phyloP scores from a whole-genome alignment of 192 early-diverging fungal genomes.

The Rhizophlyctis rosea region DNA sequence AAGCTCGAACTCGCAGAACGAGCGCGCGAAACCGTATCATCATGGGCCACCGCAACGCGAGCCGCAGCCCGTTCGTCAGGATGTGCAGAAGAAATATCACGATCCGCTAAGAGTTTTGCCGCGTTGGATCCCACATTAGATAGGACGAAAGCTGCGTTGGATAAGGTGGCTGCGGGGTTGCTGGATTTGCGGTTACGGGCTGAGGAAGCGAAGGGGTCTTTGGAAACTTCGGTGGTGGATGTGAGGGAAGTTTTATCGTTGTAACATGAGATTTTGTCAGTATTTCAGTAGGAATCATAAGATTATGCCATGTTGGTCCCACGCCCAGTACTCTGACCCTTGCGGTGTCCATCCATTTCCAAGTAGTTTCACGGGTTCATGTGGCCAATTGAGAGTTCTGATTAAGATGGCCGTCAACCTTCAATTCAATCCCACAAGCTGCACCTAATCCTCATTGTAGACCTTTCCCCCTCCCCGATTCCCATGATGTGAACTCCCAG shows the following conservation, averaged over 20 bases:
- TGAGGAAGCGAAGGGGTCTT: neutral
- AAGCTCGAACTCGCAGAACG: neutral
- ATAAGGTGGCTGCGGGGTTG: neutral
- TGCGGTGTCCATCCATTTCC: no score
- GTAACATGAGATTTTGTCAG: no score
- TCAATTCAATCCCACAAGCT: no score
- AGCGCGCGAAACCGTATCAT: neutral
- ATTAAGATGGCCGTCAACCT: no score
- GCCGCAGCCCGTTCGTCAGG: neutral
- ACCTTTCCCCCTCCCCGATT: no score
- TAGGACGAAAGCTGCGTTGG: neutral
- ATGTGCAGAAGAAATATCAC: neutral
- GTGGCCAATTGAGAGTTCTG: no score
- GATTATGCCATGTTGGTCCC: no score
- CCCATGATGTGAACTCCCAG: no score
- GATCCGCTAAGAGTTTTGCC: neutral
- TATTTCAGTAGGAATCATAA: no score
- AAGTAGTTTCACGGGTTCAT: no score
- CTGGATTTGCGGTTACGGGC: neutral
- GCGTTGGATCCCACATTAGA: neutral
- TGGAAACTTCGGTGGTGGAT: neutral
- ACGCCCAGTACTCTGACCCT: no score
- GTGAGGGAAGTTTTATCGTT: neutral
- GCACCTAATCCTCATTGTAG: no score
- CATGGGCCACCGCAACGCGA: neutral